Base-by-base conservation (phyloP, 2,329 filamentous ascomycete genomes). In the Emmonsiellopsis sp. region DNA sequence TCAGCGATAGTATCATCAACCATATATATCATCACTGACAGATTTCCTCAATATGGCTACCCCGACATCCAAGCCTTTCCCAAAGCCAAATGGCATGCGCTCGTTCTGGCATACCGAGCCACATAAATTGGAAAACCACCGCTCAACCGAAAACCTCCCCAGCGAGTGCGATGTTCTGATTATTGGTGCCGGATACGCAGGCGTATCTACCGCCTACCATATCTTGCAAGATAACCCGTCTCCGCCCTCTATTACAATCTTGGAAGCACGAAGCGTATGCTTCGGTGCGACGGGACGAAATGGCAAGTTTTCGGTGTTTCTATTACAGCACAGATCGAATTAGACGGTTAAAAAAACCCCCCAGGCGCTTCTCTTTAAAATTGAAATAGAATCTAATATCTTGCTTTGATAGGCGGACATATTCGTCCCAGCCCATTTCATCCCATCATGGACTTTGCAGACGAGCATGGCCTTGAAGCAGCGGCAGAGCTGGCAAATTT, bases 101-200 rank as follows among this genome's bases (percentile, higher is more conserved):
- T 48, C 46, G 16, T 78, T 75, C 60, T 78, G 76, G 76, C 65
- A 70, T 15, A 65, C 64, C 3, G 57, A 71, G 26, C 68, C 67
- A 6, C 66, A 73, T 56, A 54, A 59, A 1, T 61, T 78, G 2
- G 72, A 76, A 54, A 64, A 69, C 52, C 63, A 72, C 56, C 67
- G 72, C n/a, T 71, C 65, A 31, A 71, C 67, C 0, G 60, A 66
- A 2, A 57, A 58, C 7, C 59, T 79, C 0, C 76, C 75, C 0
- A 44, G 58, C 0, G 54, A 70, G 32, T 68, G 65, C 32, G 75
- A 79, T 45, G 70, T 79, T 50, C 67, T 72, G 13, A 71, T 79
- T 38, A 68, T 79, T 7, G 77, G 76, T 0, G 70, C 73, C 11
- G 77, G 77, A 0, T 76, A 72, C 52, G 67, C 76, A 4, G 76